Percentiles rank a stretch among this genome's conserved stretches.
phyloP scores from a whole-genome alignment of 2,329 filamentous ascomycete species.

The Apiospora malaysiana region DNA sequence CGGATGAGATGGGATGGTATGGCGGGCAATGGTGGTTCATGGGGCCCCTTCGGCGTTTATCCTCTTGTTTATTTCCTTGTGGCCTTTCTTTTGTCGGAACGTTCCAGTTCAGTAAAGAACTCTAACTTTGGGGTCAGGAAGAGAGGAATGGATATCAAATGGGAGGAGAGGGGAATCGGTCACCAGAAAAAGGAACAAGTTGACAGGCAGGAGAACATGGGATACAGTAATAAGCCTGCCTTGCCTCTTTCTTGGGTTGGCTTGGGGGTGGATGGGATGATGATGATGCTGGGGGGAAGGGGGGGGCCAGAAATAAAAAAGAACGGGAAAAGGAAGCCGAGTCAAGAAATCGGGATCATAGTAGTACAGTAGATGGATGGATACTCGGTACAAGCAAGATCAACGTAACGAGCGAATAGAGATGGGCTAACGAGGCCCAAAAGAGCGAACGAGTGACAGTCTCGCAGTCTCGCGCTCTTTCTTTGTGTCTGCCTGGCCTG shows the following conservation, averaged over 20 bases:
- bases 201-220: conserved; percentile 14
- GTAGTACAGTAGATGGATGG: background rate
- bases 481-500: too few relatives aligned
- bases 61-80: background rate
- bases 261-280: background rate
- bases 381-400: background rate
- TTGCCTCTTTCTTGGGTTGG: conserved; percentile 1
- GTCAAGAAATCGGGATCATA: background rate
- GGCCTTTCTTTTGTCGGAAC: background rate
- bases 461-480: too few relatives aligned
- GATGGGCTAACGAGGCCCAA: background rate
- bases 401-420: background rate
- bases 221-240: conserved; percentile 14
- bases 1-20: background rate
- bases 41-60: background rate
- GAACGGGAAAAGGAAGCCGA: conserved; percentile 8
- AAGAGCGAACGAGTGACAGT: background rate
- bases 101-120: conserved; percentile 15
- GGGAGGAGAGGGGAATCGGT: background rate
- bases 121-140: conserved; percentile 6
- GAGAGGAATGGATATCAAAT: background rate
- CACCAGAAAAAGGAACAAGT: conserved; percentile 13
- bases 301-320: conserved; percentile 1
- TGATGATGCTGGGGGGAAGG: background rate
- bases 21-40: background rate